These are phyloP conservation scores for Cordyceps cateniannulata DNA, from an alignment of 2,329 filamentous ascomycete genomes.

Conservation along the genomic window DNA sequence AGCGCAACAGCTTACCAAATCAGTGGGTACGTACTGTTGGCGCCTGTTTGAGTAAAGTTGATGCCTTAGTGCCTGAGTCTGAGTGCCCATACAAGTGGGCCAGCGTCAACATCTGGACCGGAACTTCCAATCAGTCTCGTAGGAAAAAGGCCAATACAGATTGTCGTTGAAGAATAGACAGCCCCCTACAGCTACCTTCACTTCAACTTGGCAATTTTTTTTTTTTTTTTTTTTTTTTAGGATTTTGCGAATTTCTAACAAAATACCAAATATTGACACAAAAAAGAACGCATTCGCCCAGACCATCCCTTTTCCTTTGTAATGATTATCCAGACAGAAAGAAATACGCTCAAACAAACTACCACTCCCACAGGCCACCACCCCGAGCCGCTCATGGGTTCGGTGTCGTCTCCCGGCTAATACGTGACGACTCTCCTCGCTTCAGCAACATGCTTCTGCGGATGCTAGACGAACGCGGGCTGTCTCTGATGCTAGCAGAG, in stretches of 20 bases:
- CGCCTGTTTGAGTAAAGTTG: slow-evolving; percentile 5
- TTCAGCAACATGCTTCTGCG: slow-evolving; percentile 52
- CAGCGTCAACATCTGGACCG: too few species aligned
- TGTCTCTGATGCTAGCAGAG: slow-evolving; percentile 32
- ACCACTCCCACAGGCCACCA: not conserved
- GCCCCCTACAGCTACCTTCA: not conserved
- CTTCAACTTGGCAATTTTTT: too few species aligned
- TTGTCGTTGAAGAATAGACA: too few species aligned
- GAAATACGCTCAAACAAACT: slow-evolving; percentile 7
- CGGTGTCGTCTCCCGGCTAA: slow-evolving; percentile 37
- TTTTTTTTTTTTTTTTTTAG: too few species aligned
- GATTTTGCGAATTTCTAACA: not conserved
- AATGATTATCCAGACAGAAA: slow-evolving; percentile 10
- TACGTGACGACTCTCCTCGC: slow-evolving; percentile 32
- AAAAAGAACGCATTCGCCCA: not conserved
- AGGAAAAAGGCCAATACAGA: not conserved
- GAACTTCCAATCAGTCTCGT: too few species aligned
- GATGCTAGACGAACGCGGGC: slow-evolving; percentile 38
- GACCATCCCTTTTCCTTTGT: not conserved
- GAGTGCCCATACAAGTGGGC: not conserved
- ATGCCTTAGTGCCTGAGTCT: slow-evolving; percentile 19
- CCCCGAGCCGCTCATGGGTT: slow-evolving; percentile 22
- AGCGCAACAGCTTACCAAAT: slow-evolving; percentile 11
- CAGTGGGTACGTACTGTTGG: slow-evolving; percentile 12
- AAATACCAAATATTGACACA: not conserved